Conservation (phyloP, 176 grass and related monocot genomes). For the Oryza rufipogon region DNA sequence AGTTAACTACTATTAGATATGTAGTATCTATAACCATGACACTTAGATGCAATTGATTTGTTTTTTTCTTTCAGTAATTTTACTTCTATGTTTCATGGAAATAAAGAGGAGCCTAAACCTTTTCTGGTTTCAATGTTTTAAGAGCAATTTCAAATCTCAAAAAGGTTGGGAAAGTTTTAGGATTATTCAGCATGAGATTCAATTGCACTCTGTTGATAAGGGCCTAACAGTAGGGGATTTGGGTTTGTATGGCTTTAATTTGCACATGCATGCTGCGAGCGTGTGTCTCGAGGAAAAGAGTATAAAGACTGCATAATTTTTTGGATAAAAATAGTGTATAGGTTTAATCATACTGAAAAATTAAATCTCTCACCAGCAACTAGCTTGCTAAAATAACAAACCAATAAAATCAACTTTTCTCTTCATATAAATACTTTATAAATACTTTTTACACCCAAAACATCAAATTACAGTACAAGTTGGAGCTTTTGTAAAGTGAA, state of each 20-base stretch:
- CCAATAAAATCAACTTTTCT: background rate
- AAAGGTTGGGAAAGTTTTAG: background rate
- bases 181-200: background rate
- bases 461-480: background rate
- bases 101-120: background rate
- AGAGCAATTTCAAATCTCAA: background rate
- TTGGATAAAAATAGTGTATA: background rate
- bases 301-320: background rate
- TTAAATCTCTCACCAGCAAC: background rate
- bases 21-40: too few relatives aligned
- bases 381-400: background rate
- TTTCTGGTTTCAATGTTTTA: background rate
- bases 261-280: background rate
- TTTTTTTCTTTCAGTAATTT: background rate
- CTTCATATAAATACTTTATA: background rate
- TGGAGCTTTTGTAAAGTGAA: background rate
- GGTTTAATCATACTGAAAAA: too few relatives aligned
- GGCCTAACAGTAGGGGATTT: too few relatives aligned
- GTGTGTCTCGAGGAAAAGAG: conserved; percentile 42
- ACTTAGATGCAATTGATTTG: background rate
- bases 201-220: too few relatives aligned
- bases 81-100: background rate
- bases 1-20: too few relatives aligned
- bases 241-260: background rate
- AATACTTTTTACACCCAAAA: background rate